Evolutionary conservation across 2,329 filamentous ascomycete genomes (phyloP), one percentile per base, ranked within the genome.

Genomic region (Ceratocystis cubensis): DNA sequence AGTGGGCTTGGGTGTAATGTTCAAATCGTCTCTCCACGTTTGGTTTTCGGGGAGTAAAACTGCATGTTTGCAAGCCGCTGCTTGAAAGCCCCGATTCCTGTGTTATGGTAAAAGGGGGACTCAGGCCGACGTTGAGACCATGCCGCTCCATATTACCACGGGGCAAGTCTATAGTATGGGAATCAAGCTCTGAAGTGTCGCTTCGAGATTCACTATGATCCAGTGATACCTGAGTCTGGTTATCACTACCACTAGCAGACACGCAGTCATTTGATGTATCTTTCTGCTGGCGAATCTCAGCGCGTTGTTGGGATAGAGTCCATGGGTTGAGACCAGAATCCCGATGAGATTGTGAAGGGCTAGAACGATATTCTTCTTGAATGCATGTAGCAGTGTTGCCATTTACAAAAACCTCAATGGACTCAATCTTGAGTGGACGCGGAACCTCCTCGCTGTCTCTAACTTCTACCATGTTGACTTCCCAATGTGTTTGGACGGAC

Each of bases 391-490:
- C 45, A 10, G 45, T 41, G 15, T 33, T 13, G 8, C 22, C 45
- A 33, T 15, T 30, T 20, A 28, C 33, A 6, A 33, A 30, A 48
- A 63, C 61, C 7, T 50, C 41, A 5, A 63, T 28, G 7, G 8
- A 15, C 61, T 22, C 44, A 5, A 50, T 46, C 44, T 48, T 63
- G n/a, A 50, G 37, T n/a, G 61, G 61, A 8, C 15, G 61, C 28
- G 61, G 61, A 13, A 63, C 46, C 25, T 33, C 44, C 17, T 33
- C 61, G 2, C 48, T 13, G 25, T 66, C 59, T 15, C 22, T 22
- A 37, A 63, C 44, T 15, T 56, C 33, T 7, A 63, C 61, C 65
- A 66, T 66, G 22, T 66, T 66, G 6, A 66, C 65, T 28, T 66
- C 59, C 65, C 65, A 66, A 33, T n/a, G 13, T 37, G 22, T 25